Evolutionary conservation across 257 asterid species (phyloP).

Genomic region (Sherardia arvensis): DNA sequence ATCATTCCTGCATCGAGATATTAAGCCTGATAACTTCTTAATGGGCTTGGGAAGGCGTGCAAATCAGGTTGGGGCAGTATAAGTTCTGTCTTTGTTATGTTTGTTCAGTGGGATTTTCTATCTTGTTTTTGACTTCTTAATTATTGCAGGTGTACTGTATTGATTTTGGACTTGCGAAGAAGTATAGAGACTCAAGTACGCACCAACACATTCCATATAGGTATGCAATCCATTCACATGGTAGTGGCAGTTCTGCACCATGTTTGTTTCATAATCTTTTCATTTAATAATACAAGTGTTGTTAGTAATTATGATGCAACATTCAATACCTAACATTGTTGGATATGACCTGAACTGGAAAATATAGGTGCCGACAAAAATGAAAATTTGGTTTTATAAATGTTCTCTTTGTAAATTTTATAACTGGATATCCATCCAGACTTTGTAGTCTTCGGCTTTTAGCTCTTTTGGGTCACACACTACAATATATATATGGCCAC

Average conservation of each 20-base stretch:
- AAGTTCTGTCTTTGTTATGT: conserved; percentile 5
- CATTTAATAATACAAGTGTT: background rate
- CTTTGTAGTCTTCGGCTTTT: background rate
- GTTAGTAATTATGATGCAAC: background rate
- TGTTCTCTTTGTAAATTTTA: background rate
- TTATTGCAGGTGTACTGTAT: conserved; percentile 58
- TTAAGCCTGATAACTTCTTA: conserved; percentile 81
- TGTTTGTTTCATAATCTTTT: background rate
- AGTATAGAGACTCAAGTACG: conserved; percentile 67
- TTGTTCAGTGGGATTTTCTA: conserved; percentile 6
- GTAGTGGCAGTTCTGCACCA: background rate
- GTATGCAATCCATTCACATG: conserved; percentile 20
- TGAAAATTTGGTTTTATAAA: background rate
- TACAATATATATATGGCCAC: background rate
- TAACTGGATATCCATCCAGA: background rate
- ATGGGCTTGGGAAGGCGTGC: conserved; percentile 89
- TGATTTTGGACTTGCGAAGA: conserved; percentile 90
- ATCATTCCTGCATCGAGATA: conserved; percentile 80
- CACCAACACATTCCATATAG: conserved; percentile 89
- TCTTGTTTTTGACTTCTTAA: conserved; percentile 8
- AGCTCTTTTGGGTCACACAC: background rate
- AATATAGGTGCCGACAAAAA: background rate
- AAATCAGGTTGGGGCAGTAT: conserved; percentile 46
- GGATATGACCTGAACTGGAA: background rate
- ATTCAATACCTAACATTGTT: background rate